Conservation (phyloP, 306 rosid genomes). For the Acacia confusa region DNA sequence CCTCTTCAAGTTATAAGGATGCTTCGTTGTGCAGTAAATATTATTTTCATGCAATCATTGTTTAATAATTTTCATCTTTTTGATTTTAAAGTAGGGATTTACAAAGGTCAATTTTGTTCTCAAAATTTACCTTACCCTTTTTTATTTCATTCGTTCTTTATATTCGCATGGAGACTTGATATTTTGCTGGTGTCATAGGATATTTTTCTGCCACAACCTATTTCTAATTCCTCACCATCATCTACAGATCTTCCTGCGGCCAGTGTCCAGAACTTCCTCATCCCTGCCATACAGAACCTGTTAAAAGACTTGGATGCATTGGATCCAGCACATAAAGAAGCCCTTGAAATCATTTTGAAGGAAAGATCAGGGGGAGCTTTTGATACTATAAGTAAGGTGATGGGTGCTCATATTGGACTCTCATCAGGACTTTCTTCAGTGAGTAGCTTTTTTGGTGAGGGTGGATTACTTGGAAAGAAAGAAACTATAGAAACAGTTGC, state of each 20-base stretch:
- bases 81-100: too few species aligned
- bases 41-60: too few species aligned
- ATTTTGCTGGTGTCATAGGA: not conserved
- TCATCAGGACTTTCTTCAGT: constrained; percentile 88
- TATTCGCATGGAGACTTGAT: constrained; percentile 3
- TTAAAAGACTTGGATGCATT: constrained; percentile 73
- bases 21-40: too few species aligned
- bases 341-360: constrained; percentile 92
- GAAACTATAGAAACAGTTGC: constrained; percentile 49
- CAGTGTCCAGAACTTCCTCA: constrained; percentile 71
- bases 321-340: constrained; percentile 99
- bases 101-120: too few species aligned
- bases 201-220: constrained; percentile 1
- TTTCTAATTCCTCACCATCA: constrained; percentile 21
- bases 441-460: constrained; percentile 80
- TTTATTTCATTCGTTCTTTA: not conserved
- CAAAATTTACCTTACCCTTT: too few species aligned
- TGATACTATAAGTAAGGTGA: constrained; percentile 83
- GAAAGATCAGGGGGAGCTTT: constrained; percentile 95
- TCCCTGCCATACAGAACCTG: constrained; percentile 86
- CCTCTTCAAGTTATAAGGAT: too few species aligned
- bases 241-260: constrained; percentile 71
- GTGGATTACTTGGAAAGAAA: constrained; percentile 85
- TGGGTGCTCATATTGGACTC: constrained; percentile 89
- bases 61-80: too few species aligned